These are phyloP conservation scores for Neonectria magnoliae DNA, from an alignment of 2,329 filamentous ascomycete species.

Conservation along the genomic window DNA sequence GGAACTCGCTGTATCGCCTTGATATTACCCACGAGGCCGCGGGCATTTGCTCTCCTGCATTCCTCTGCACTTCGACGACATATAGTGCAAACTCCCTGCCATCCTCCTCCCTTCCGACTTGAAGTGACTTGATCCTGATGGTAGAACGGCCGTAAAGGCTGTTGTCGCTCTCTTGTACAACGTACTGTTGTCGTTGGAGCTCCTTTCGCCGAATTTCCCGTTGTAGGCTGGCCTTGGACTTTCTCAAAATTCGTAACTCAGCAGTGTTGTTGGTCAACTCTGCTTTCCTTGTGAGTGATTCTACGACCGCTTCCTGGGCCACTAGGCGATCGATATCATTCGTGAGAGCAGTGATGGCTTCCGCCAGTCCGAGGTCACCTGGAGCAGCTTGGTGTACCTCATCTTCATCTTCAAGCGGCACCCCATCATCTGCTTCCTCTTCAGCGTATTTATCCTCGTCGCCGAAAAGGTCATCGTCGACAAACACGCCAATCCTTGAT, in stretches of 20 bases:
- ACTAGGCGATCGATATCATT: constrained; percentile 89
- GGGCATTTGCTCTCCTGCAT: constrained; percentile 94
- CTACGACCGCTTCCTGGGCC: constrained; percentile 89
- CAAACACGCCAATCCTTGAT: constrained; percentile 90
- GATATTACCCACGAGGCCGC: constrained; percentile 94
- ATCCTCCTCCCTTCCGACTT: constrained; percentile 91
- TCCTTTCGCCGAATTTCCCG: constrained; percentile 94
- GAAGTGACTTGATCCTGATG: constrained; percentile 89
- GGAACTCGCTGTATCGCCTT: constrained; percentile 96
- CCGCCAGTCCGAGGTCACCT: constrained; percentile 90
- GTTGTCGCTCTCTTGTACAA: constrained; percentile 97
- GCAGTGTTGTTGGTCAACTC: constrained; percentile 97
- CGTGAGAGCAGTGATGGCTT: constrained; percentile 89
- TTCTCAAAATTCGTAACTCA: constrained; percentile 89
- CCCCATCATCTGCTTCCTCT: constrained; percentile 72
- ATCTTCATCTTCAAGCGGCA: constrained; percentile 72
- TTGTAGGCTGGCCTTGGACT: constrained; percentile 92
- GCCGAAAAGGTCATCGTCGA: constrained; percentile 90
- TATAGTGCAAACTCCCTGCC: constrained; percentile 95
- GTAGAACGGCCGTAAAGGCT: constrained; percentile 92
- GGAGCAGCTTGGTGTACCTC: constrained; percentile 94
- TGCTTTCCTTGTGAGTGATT: constrained; percentile 91
- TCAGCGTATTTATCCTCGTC: constrained; percentile 88
- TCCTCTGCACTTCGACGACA: constrained; percentile 88
- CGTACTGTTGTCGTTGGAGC: constrained; percentile 95